These are phyloP conservation scores for Spergularia azorica DNA, from an alignment of 179 eudicot genomes.

Conservation along the genomic window DNA sequence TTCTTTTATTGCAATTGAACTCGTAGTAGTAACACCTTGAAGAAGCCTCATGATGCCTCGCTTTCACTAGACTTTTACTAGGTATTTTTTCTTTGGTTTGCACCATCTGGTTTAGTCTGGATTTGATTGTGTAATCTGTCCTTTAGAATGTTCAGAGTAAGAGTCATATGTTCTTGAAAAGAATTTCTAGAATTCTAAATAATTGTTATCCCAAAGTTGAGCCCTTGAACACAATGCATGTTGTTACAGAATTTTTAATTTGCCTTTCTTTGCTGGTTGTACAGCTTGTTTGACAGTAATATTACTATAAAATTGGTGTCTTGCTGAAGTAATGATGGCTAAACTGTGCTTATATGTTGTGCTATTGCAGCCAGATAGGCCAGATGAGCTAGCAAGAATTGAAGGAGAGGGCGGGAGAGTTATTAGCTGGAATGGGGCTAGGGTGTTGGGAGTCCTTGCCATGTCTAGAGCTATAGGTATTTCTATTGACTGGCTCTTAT, in stretches of 20 bases:
- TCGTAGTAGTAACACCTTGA: no score
- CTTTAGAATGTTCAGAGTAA: not conserved
- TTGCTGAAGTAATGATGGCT: not conserved
- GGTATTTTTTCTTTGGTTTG: no score
- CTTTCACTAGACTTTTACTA: no score
- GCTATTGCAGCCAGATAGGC: slow-evolving; percentile 68
- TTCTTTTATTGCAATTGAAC: no score
- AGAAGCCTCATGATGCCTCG: not conserved
- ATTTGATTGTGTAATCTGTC: not conserved
- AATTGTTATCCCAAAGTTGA: not conserved
- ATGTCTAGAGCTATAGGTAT: slow-evolving; percentile 81
- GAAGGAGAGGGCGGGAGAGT: slow-evolving; percentile 68
- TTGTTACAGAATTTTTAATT: not conserved
- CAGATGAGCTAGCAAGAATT: slow-evolving; percentile 65
- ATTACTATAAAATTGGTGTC: not conserved
- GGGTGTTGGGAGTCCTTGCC: slow-evolving; percentile 80
- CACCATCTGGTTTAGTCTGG: not conserved
- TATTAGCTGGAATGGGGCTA: slow-evolving; percentile 75
- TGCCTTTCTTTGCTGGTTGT: not conserved
- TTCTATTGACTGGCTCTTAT: slow-evolving; percentile 14
- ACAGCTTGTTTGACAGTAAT: not conserved
- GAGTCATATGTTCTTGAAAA: slow-evolving; percentile 8
- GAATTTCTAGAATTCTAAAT: not conserved
- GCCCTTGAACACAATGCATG: not conserved
- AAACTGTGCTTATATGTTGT: slow-evolving; percentile 25